These are phyloP conservation scores for Mycosphaerella sp. DNA, from an alignment of 2,329 filamentous ascomycete species.

Conservation along the genomic window DNA sequence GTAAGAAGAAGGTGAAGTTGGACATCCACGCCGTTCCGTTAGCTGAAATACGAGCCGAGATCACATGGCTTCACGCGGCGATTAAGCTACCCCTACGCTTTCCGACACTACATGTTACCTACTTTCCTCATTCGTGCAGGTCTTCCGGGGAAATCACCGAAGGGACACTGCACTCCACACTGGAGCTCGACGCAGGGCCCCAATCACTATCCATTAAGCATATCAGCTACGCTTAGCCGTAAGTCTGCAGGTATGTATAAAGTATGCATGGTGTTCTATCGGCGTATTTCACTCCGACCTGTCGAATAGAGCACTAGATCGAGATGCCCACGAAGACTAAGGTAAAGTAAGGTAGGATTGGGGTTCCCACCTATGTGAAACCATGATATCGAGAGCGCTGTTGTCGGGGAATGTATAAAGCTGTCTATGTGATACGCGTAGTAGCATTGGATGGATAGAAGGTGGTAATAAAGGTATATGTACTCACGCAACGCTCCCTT, in stretches of 20 bases:
- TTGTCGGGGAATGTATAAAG: neutral
- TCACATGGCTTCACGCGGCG: neutral
- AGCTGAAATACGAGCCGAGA: neutral
- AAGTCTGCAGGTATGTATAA: no score
- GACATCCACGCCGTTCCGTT: neutral
- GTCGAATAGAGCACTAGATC: neutral
- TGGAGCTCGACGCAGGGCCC: neutral
- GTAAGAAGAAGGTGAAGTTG: slow-evolving; percentile 3
- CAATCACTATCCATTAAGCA: neutral
- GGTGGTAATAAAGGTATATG: no score
- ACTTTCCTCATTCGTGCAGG: neutral
- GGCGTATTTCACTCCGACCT: neutral
- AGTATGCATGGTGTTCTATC: no score
- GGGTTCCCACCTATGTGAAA: neutral
- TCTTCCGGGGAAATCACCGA: neutral
- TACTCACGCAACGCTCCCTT: neutral
- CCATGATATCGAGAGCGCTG: no score
- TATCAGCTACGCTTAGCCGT: neutral
- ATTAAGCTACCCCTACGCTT: neutral
- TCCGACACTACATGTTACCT: neutral
- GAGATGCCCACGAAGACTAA: neutral
- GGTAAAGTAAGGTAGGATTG: no score
- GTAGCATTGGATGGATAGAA: no score
- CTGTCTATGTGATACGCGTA: neutral
- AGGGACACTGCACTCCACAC: neutral